phyloP scores from a whole-genome alignment of 129 eudicot genomes.

The Logfia minima region DNA sequence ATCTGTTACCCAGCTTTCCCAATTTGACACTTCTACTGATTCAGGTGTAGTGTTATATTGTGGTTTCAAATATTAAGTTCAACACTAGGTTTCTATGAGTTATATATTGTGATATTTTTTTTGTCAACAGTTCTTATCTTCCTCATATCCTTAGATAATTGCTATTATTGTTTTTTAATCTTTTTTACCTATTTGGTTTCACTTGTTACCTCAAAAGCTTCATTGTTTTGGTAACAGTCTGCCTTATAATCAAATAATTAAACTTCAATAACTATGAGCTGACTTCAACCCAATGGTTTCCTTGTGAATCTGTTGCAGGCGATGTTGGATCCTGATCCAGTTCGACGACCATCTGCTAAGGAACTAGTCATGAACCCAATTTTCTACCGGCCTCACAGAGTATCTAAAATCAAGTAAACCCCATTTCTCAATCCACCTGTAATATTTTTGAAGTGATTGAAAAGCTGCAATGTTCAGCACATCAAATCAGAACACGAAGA shows the following conservation, averaged over 20 bases:
- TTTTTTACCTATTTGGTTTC: background rate
- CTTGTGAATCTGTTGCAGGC: slow-evolving; percentile 40
- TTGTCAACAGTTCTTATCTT: no score
- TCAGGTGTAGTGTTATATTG: background rate
- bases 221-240: background rate
- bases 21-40: background rate
- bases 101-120: background rate
- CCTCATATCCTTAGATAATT: no score
- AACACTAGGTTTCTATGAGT: background rate
- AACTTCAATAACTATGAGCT: background rate
- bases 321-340: slow-evolving; percentile 90
- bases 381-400: slow-evolving; percentile 43
- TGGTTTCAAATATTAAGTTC: background rate
- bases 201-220: background rate
- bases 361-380: slow-evolving; percentile 59
- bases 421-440: slow-evolving; percentile 1
- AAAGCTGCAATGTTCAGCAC: slow-evolving; percentile 1
- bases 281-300: background rate
- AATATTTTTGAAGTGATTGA: slow-evolving; percentile 10
- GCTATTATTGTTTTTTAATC: no score
- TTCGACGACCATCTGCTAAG: slow-evolving; percentile 78
- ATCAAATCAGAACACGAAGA: slow-evolving; percentile 24
- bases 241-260: background rate
- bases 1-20: background rate
- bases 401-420: slow-evolving; percentile 33